Conservation (phyloP, 1,139 yeast species). For the Suhomyces panamericanus region DNA sequence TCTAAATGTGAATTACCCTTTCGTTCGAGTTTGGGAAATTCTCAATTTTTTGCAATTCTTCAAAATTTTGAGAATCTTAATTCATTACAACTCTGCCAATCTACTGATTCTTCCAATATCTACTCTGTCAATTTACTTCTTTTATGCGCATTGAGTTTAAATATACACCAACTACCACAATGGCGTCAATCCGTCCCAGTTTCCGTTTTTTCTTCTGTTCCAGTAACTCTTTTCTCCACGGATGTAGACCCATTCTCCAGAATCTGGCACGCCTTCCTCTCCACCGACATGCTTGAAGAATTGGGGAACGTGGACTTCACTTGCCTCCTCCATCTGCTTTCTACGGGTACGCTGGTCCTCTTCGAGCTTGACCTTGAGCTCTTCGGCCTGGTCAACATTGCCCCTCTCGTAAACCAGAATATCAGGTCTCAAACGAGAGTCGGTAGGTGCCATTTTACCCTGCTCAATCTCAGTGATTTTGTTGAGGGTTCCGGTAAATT, state of each 20-base stretch:
- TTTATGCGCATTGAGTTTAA: too few relatives aligned
- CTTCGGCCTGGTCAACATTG: slow-evolving; percentile 68
- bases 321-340: slow-evolving; percentile 51
- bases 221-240: slow-evolving; percentile 73
- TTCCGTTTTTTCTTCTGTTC: slow-evolving; percentile 63
- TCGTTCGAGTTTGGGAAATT: too few relatives aligned
- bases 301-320: slow-evolving; percentile 51
- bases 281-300: slow-evolving; percentile 59
- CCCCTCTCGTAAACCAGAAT: slow-evolving; percentile 71
- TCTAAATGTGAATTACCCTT: too few relatives aligned
- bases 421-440: slow-evolving; percentile 89
- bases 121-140: too few relatives aligned
- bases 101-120: too few relatives aligned
- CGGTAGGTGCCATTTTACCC: slow-evolving; percentile 73
- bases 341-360: slow-evolving; percentile 80
- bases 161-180: slow-evolving; percentile 40
- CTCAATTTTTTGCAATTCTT: too few relatives aligned
- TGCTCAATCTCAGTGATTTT: slow-evolving; percentile 72
- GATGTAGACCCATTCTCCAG: slow-evolving; percentile 60
- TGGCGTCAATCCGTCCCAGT: slow-evolving; percentile 57
- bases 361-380: slow-evolving; percentile 65
- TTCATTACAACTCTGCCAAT: too few relatives aligned
- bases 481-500: slow-evolving; percentile 78
- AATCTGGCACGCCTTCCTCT: slow-evolving; percentile 28
- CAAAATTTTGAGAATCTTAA: too few relatives aligned